Conservation (phyloP, 148 eudicot genomes). For the Dianthus caryophyllus region DNA sequence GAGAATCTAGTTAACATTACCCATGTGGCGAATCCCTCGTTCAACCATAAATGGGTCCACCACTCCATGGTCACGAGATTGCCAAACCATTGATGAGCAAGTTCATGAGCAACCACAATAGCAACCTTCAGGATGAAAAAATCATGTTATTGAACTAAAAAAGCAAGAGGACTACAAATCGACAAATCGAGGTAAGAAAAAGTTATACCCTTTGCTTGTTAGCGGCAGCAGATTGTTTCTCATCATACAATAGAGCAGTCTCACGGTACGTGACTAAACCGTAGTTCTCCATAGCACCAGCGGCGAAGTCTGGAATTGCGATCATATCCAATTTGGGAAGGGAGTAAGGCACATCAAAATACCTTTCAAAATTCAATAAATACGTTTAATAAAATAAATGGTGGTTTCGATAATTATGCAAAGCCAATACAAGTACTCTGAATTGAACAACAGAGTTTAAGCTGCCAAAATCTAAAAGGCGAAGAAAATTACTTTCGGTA, state of each 20-base stretch:
- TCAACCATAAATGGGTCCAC: slow-evolving; percentile 99
- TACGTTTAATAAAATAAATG: slow-evolving; percentile 8
- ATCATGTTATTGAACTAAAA: not conserved
- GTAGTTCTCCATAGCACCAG: slow-evolving; percentile 98
- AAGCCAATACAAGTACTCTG: not conserved
- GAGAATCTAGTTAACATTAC: slow-evolving; percentile 29
- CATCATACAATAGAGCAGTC: slow-evolving; percentile 91
- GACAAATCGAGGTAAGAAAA: slow-evolving; percentile 11
- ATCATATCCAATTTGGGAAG: slow-evolving; percentile 94
- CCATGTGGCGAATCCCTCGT: slow-evolving; percentile 99
- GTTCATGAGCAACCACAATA: slow-evolving; percentile 92
- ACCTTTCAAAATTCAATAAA: slow-evolving; percentile 34
- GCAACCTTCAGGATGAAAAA: slow-evolving; percentile 57
- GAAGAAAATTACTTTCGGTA: slow-evolving; percentile 49
- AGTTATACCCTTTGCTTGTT: slow-evolving; percentile 89
- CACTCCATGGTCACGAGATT: slow-evolving; percentile 99
- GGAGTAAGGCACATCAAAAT: slow-evolving; percentile 80
- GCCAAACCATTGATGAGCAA: slow-evolving; percentile 99
- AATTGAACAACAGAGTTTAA: not conserved
- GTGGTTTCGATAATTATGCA: not conserved
- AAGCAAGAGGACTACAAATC: not conserved
- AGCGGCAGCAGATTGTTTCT: slow-evolving; percentile 87
- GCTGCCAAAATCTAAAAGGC: not conserved
- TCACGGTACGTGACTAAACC: slow-evolving; percentile 96
- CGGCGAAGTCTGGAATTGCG: slow-evolving; percentile 97